Conservation (phyloP, 805 yeast genomes). For the Suhomyces canberraensis region DNA sequence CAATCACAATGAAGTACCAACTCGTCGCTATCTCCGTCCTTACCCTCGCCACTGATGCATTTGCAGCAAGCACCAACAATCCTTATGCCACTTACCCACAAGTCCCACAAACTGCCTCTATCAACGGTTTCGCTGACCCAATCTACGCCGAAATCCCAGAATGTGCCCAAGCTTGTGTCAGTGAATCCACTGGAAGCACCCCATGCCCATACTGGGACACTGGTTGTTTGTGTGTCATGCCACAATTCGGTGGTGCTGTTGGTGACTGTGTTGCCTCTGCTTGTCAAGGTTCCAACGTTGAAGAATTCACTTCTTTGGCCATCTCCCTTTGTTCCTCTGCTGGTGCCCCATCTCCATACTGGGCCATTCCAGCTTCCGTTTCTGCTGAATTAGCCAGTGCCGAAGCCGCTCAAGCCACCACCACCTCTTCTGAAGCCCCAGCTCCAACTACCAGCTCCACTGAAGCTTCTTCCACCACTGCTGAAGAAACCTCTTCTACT, state of each 20-base stretch:
- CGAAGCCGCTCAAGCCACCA: conserved; percentile 16
- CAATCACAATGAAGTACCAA: not conserved
- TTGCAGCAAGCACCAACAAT: conserved; percentile 24
- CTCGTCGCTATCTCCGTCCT: not conserved
- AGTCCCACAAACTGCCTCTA: conserved; percentile 45
- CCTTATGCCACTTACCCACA: conserved; percentile 43
- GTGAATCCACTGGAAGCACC: conserved; percentile 29
- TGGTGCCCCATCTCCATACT: conserved; percentile 34
- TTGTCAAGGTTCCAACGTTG: conserved; percentile 30
- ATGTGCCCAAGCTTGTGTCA: conserved; percentile 39
- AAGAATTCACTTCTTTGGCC: conserved; percentile 28
- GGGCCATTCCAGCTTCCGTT: conserved; percentile 25
- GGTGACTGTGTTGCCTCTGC: conserved; percentile 30
- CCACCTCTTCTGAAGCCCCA: conserved; percentile 7
- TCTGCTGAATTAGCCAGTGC: conserved; percentile 25
- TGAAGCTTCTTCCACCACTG: conserved; percentile 3
- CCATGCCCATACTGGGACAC: conserved; percentile 48
- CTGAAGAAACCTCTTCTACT: conserved; percentile 4
- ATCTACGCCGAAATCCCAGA: conserved; percentile 34
- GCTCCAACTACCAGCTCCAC: conserved; percentile 3
- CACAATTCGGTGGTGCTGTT: conserved; percentile 29
- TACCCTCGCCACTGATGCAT: conserved; percentile 6
- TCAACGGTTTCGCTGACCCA: conserved; percentile 50
- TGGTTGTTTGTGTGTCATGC: conserved; percentile 44
- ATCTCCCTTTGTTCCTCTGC: conserved; percentile 31